Evolutionary conservation across 257 asterid genomes (phyloP).

Genomic region (Rubia yunnanensis): DNA sequence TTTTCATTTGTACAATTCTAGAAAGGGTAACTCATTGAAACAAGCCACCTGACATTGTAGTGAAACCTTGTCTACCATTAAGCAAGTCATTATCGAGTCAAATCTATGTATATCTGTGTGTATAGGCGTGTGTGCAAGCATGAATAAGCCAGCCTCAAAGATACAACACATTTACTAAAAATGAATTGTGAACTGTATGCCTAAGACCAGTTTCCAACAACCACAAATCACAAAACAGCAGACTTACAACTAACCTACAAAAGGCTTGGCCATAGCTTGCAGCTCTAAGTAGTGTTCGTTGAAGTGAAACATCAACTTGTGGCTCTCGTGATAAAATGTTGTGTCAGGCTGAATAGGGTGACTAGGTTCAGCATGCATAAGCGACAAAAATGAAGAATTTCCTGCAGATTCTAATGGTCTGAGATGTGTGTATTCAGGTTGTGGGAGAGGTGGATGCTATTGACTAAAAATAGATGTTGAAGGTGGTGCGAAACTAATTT

Average conservation of each 20-base stretch:
- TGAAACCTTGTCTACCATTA: neutral
- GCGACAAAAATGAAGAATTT: too few relatives aligned
- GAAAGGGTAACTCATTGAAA: neutral
- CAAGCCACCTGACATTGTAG: neutral
- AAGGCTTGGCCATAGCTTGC: constrained; percentile 98
- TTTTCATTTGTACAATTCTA: neutral
- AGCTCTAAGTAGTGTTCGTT: constrained; percentile 75
- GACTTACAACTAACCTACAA: constrained; percentile 62
- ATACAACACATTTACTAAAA: neutral
- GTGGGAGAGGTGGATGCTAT: too few relatives aligned
- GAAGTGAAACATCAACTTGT: constrained; percentile 77
- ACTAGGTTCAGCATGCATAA: too few relatives aligned
- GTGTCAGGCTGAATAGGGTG: too few relatives aligned
- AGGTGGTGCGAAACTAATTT: too few relatives aligned
- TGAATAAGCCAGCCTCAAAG: neutral
- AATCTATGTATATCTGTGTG: neutral
- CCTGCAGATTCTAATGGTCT: too few relatives aligned
- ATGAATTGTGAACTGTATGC: neutral
- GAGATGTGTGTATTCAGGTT: too few relatives aligned
- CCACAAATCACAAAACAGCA: neutral
- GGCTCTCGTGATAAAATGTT: too few relatives aligned
- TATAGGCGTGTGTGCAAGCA: neutral
- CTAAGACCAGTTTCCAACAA: neutral
- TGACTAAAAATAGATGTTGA: too few relatives aligned
- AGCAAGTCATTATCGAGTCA: neutral